Conservation (phyloP, 1,284 basidiomycete species). For the Erythrobasidium hasegawianum region DNA sequence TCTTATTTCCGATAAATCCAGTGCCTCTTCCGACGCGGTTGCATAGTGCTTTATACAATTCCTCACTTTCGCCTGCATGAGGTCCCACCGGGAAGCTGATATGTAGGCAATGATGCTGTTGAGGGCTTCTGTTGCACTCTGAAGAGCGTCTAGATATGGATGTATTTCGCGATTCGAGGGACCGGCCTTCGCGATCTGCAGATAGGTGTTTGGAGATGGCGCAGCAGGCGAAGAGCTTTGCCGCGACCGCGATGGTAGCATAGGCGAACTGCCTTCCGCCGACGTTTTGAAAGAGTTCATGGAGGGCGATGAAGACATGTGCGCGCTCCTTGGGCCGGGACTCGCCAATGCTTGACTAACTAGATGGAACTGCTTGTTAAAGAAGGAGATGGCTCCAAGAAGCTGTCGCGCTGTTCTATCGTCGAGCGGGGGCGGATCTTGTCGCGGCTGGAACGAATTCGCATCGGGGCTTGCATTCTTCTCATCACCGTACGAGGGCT, state of each 20-base stretch:
- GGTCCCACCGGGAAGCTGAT: conserved; percentile 31
- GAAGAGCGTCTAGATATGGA: background rate
- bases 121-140: background rate
- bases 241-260: background rate
- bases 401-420: conserved; percentile 28
- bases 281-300: background rate
- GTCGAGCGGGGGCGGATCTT: conserved; percentile 27
- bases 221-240: background rate
- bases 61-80: conserved; percentile 13
- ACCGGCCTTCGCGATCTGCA: background rate
- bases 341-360: background rate
- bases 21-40: conserved; percentile 9
- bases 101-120: conserved; percentile 7
- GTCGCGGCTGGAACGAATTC: background rate
- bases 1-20: conserved; percentile 13
- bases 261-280: background rate
- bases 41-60: conserved; percentile 10
- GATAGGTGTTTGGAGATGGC: background rate
- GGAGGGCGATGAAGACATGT: background rate
- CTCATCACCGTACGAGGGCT: background rate
- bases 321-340: background rate
- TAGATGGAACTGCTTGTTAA: conserved; percentile 12
- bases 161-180: background rate
- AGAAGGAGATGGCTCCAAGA: conserved; percentile 27
- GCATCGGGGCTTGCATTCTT: background rate